phyloP scores from a whole-genome alignment of 352 stramenopile genomes.

The Phytophthora hibernalis region DNA sequence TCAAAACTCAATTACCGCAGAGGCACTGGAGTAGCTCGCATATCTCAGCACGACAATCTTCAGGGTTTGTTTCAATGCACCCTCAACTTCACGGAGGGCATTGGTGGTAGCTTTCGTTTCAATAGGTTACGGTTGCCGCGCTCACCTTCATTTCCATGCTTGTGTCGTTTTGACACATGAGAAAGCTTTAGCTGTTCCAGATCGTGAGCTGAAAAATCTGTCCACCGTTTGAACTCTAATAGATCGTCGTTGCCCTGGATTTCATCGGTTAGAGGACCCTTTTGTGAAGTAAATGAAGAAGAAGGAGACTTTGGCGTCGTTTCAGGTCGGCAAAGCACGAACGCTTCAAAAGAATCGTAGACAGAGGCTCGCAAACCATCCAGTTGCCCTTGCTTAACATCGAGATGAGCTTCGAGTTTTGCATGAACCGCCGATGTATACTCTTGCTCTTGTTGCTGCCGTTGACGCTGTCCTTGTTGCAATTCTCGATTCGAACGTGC shows the following conservation, averaged over 20 bases:
- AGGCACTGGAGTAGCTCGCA: slow-evolving; percentile 55
- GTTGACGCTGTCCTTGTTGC: slow-evolving; percentile 43
- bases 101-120: slow-evolving; percentile 24
- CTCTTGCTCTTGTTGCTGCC: slow-evolving; percentile 21
- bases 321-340: slow-evolving; percentile 44
- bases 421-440: slow-evolving; percentile 10
- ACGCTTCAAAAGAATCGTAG: slow-evolving; percentile 67
- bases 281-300: not conserved
- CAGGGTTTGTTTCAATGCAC: slow-evolving; percentile 52
- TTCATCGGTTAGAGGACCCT: slow-evolving; percentile 9
- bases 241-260: slow-evolving; percentile 15
- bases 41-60: slow-evolving; percentile 67
- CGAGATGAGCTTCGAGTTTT: slow-evolving; percentile 26
- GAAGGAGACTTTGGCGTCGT: slow-evolving; percentile 3
- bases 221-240: slow-evolving; percentile 48
- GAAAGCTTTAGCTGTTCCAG: slow-evolving; percentile 44
- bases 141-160: not conserved
- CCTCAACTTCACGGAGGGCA: slow-evolving; percentile 50
- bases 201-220: slow-evolving; percentile 55
- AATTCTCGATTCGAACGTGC: slow-evolving; percentile 48
- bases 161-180: not conserved
- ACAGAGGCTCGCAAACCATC: slow-evolving; percentile 65
- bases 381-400: slow-evolving; percentile 41
- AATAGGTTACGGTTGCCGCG: not conserved
- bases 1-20: slow-evolving; percentile 7